phyloP scores from a whole-genome alignment of 306 rosid species.

The Sophora flavescens region DNA sequence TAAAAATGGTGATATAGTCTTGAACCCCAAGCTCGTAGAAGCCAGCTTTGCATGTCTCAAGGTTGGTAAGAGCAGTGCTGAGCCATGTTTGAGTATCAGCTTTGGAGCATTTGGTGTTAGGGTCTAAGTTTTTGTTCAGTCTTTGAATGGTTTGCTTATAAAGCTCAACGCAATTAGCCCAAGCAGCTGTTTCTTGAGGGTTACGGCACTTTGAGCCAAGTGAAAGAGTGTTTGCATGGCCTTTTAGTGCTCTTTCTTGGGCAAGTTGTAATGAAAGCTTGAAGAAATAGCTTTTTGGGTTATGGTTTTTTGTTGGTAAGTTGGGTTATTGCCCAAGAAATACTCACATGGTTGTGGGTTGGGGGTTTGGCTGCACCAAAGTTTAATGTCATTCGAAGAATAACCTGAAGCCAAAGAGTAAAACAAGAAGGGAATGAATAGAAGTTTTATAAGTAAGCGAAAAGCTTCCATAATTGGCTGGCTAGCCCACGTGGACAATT shows the following conservation, averaged over 20 bases:
- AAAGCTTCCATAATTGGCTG: background rate
- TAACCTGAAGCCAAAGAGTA: conserved; percentile 14
- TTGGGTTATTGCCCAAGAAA: conserved; percentile 43
- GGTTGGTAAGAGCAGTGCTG: conserved; percentile 71
- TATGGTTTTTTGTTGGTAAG: conserved; percentile 13
- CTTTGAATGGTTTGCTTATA: conserved; percentile 56
- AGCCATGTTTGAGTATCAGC: conserved; percentile 71
- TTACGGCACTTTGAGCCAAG: conserved; percentile 52
- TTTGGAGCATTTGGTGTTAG: conserved; percentile 50
- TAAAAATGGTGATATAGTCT: no score
- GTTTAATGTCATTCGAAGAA: conserved; percentile 44
- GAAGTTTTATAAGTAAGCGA: background rate
- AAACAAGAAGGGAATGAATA: background rate
- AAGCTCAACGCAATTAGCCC: conserved; percentile 73
- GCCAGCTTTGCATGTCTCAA: conserved; percentile 67
- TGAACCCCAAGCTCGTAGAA: no score
- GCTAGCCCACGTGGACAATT: background rate
- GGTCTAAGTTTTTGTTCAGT: conserved; percentile 60
- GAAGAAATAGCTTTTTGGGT: conserved; percentile 55
- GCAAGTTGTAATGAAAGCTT: conserved; percentile 53
- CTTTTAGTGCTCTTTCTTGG: conserved; percentile 53
- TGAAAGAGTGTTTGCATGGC: conserved; percentile 47
- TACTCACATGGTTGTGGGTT: conserved; percentile 67
- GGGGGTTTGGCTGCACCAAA: conserved; percentile 75
- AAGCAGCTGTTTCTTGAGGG: conserved; percentile 59